Evolutionary conservation across 2,329 filamentous ascomycete species (phyloP), one percentile per base, ranked within the genome.

Genomic region (Paradendryphiella salina): DNA sequence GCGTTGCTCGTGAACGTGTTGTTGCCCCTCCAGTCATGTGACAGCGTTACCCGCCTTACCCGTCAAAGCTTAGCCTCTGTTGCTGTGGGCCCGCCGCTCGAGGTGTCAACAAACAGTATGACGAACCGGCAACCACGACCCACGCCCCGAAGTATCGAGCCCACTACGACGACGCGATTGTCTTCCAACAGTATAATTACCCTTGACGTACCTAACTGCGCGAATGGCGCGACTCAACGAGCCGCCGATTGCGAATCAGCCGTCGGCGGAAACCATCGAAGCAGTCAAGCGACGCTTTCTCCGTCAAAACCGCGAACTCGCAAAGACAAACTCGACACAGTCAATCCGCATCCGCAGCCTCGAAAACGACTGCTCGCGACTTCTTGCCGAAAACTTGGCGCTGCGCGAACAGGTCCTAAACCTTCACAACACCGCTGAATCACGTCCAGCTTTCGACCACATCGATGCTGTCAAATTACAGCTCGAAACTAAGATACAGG

Each of bases 161-260:
- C 56, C 54, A 34, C 50, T 41, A 47, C 54, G 40, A 53, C 50
- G 37, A 46, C 49, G 36, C 38, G 17, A 28, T 32, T 35, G 23
- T 39, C 36, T 43, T 20, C 11, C 28, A 42, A 58, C 31, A 50
- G 56, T 66, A 70, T 72, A 66, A 20, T 69, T 69, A 60, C 57
- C 54, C 44, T 59, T 46, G 45, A 60, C 63, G 71, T 70, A 72
- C 64, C 65, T 69, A 69, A 46, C 59, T 56, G 73, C 75, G 78
- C 77, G 71, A 74, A 93, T 93, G 89, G 89, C 89, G 76, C 83
- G 88, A 77, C 81, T 93, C 63, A 92, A 92, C 77, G 88, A 91
- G 79, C 82, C 83, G 69, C 80, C 84, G 57, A 59, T 66, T 56
- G 66, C 62, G 48, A 61, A 66, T 39, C 61, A 63, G 58, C 63